Conservation (phyloP, 805 yeast genomes). For the Wickerhamiella domercqiae region DNA sequence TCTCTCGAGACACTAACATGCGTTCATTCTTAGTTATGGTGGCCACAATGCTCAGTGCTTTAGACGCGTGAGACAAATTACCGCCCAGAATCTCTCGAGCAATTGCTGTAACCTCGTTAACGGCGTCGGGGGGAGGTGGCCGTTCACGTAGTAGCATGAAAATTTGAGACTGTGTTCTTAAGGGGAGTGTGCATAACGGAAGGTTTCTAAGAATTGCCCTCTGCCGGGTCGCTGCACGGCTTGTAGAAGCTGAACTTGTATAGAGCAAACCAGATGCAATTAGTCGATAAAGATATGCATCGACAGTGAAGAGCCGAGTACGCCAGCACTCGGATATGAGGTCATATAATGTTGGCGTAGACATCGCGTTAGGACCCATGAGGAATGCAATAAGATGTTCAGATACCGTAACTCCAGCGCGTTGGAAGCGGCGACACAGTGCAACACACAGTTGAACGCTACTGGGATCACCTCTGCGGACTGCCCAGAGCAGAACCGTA, state of each 20-base stretch:
- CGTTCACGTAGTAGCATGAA: slow-evolving; percentile 10
- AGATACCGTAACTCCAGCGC: slow-evolving; percentile 8
- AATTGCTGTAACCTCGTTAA: not conserved
- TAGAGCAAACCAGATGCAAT: slow-evolving; percentile 80
- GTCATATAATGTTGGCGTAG: slow-evolving; percentile 16
- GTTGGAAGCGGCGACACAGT: slow-evolving; percentile 10
- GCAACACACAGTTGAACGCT: slow-evolving; percentile 11
- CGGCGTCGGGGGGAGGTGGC: not conserved
- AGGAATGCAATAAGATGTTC: slow-evolving; percentile 14
- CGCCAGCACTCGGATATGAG: slow-evolving; percentile 37
- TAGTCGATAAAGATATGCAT: slow-evolving; percentile 59
- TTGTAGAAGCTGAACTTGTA: slow-evolving; percentile 18
- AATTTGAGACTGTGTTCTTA: slow-evolving; percentile 10
- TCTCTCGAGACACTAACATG: not conserved
- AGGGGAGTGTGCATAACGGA: slow-evolving; percentile 16
- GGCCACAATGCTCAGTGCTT: not conserved
- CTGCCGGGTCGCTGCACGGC: slow-evolving; percentile 31
- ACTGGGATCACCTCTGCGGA: slow-evolving; percentile 6
- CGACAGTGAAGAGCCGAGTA: slow-evolving; percentile 36
- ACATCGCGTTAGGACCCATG: slow-evolving; percentile 11
- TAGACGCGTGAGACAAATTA: not conserved
- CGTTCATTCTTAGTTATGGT: slow-evolving; percentile 1
- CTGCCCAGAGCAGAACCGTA: slow-evolving; percentile 11
- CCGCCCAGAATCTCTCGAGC: not conserved
- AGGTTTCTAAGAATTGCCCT: slow-evolving; percentile 32